Base-by-base conservation (phyloP, 2,329 filamentous ascomycete species). In the Monosporascus sp. region DNA sequence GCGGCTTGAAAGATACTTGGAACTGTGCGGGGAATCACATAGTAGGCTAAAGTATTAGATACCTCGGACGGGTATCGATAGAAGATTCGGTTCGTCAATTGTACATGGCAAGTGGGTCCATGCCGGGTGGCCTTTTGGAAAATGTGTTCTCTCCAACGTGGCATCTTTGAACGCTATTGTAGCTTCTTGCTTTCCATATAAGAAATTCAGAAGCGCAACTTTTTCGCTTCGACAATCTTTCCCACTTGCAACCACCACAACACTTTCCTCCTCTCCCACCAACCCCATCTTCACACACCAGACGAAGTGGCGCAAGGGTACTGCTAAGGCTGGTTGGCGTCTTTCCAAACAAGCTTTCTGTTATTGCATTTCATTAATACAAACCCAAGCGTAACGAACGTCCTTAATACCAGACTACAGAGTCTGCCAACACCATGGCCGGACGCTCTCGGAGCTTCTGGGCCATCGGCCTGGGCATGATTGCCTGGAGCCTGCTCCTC, bases 401-500 rank as follows among this genome's bases (percentile, higher is more conserved):
- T 52, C 27, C 41, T 31, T 14, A 5, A 34, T 14, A 14, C 37
- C 50, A 51, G 31, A 37, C 50, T 51, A 44, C 7, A 38, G 49
- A 58, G 53, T 54, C 52, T 48, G 49, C 51, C 26, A 51, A 36
- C 57, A 62, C 61, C 58, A 81, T 81, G 78, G 76, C 77, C 74
- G 73, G 75, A 68, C 74, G 78, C 70, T 86, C 84, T 70, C 76
- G 82, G 79, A 80, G 82, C 78, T 80, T 83, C 76, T 79, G 87
- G 83, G 81, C 85, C 81, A 72, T 92, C 79, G 79, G 87, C 86
- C 80, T 97, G 82, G 91, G 91, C 83, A 77, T 94, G 71, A 79
- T 96, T 75, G 87, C 92, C 78, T 97, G 96, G 80, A 87, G 97
- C 67, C 84, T 91, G 71, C 84, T 96, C 61, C 84, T 97, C 62